These are phyloP conservation scores for Fusarium buxicola DNA, from an alignment of 2,329 filamentous ascomycete genomes.

Conservation along the genomic window DNA sequence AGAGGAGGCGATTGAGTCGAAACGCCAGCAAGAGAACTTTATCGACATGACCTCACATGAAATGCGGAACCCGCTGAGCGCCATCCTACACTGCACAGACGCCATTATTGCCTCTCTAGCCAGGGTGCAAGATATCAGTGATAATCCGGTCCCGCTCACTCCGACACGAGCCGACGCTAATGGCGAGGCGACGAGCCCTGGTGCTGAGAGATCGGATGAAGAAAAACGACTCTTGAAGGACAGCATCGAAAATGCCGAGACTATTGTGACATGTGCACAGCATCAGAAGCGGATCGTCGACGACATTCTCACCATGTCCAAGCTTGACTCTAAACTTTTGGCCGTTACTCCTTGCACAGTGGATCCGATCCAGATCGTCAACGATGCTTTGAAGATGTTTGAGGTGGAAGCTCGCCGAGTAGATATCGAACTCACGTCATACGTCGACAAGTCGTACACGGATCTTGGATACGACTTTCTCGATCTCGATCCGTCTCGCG, in stretches of 20 bases:
- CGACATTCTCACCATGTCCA: conserved; percentile 78
- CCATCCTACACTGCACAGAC: conserved; percentile 80
- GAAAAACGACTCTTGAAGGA: conserved; percentile 62
- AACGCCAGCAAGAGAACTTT: conserved; percentile 81
- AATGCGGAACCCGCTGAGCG: conserved; percentile 78
- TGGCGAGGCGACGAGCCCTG: conserved; percentile 7
- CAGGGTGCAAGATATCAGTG: conserved; percentile 56
- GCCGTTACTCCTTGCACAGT: conserved; percentile 77
- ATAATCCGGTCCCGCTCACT: conserved; percentile 40
- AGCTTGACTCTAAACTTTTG: conserved; percentile 80
- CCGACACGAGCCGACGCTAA: conserved; percentile 33
- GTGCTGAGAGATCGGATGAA: conserved; percentile 47
- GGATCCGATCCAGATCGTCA: conserved; percentile 74
- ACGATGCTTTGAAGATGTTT: conserved; percentile 80
- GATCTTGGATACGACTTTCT: conserved; percentile 72
- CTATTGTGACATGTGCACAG: conserved; percentile 80
- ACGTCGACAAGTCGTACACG: conserved; percentile 71
- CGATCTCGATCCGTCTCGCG: conserved; percentile 76
- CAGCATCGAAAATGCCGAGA: conserved; percentile 80
- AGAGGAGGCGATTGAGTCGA: conserved; percentile 68
- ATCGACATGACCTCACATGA: conserved; percentile 82
- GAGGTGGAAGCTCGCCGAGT: conserved; percentile 78
- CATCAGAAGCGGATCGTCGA: conserved; percentile 86
- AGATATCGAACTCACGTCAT: conserved; percentile 74
- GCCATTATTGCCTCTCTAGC: conserved; percentile 69